A percentile compares a stretch with the other conserved stretches of the same genome.
Evolutionary conservation across 768 basidiomycete species (phyloP).

Genomic region (Lactarius deliciosus): DNA sequence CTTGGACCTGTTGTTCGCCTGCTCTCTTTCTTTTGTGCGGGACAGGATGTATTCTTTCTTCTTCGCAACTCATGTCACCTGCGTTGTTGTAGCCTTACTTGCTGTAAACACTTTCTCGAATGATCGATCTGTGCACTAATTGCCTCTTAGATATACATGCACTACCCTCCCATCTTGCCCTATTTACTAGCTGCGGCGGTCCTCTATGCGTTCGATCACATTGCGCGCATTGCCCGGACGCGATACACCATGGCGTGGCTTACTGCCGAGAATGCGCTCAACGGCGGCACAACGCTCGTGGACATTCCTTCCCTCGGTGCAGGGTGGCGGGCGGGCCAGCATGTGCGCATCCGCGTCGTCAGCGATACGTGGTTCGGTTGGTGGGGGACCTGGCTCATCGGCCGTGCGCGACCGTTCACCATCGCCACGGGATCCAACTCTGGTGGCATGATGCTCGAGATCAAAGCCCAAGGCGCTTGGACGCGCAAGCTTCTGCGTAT

Average conservation of each 20-base stretch:
- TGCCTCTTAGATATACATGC: slow-evolving; percentile 28
- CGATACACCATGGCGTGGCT: slow-evolving; percentile 47
- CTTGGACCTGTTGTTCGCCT: slow-evolving; percentile 40
- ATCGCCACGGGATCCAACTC: slow-evolving; percentile 46
- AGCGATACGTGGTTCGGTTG: slow-evolving; percentile 42
- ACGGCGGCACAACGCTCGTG: slow-evolving; percentile 43
- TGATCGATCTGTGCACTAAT: not conserved
- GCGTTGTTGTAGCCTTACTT: slow-evolving; percentile 42
- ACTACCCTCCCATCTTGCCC: slow-evolving; percentile 36
- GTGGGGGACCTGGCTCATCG: slow-evolving; percentile 26
- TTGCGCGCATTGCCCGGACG: slow-evolving; percentile 48
- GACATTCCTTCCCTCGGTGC: slow-evolving; percentile 45
- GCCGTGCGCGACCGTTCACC: slow-evolving; percentile 40
- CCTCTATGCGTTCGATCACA: slow-evolving; percentile 47
- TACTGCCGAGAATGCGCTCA: slow-evolving; percentile 45
- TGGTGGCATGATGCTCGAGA: slow-evolving; percentile 49
- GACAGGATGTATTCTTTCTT: slow-evolving; percentile 47
- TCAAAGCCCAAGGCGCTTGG: slow-evolving; percentile 53
- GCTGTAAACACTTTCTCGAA: slow-evolving; percentile 29
- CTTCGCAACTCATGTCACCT: slow-evolving; percentile 42
- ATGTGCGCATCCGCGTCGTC: slow-evolving; percentile 53
- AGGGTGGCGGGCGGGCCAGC: slow-evolving; percentile 62
- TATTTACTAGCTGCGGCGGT: slow-evolving; percentile 43
- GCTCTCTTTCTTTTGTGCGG: slow-evolving; percentile 45
- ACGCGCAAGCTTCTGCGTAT: slow-evolving; percentile 45